These are phyloP conservation scores for Trypanosomatidae sp. DNA, from an alignment of 208 protist species.

Conservation along the genomic window DNA sequence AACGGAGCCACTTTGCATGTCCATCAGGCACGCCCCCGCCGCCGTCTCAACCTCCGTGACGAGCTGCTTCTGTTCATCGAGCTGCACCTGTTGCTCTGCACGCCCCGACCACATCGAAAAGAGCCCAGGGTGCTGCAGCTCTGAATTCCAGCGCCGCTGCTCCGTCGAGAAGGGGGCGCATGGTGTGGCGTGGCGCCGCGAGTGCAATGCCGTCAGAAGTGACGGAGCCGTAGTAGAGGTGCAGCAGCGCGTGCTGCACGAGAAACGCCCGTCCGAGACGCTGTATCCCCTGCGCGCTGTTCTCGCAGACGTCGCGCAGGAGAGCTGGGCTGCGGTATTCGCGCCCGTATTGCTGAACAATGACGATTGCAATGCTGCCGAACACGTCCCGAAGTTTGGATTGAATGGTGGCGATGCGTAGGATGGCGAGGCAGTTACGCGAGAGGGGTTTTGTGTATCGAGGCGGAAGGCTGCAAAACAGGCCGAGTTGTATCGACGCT, in stretches of 20 bases:
- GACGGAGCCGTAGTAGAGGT: slow-evolving; percentile 17
- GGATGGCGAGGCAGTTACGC: slow-evolving; percentile 43
- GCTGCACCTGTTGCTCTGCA: slow-evolving; percentile 15
- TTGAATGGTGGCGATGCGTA: slow-evolving; percentile 37
- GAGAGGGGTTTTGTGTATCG: slow-evolving; percentile 44
- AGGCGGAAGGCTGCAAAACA: slow-evolving; percentile 30
- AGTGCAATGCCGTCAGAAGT: slow-evolving; percentile 17
- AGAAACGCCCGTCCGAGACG: slow-evolving; percentile 41
- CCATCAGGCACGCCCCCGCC: slow-evolving; percentile 14
- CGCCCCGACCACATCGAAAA: slow-evolving; percentile 30
- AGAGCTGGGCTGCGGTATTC: slow-evolving; percentile 34
- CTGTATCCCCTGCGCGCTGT: slow-evolving; percentile 48
- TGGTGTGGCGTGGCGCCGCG: slow-evolving; percentile 22
- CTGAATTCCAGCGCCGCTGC: slow-evolving; percentile 49
- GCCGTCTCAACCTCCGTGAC: slow-evolving; percentile 30
- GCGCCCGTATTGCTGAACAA: slow-evolving; percentile 51
- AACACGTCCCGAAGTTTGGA: slow-evolving; percentile 34
- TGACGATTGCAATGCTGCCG: slow-evolving; percentile 27
- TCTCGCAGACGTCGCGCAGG: slow-evolving; percentile 40
- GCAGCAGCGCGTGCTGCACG: slow-evolving; percentile 25
- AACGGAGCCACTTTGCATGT: slow-evolving; percentile 6
- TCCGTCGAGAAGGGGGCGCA: slow-evolving; percentile 37
- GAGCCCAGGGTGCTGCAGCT: slow-evolving; percentile 43
- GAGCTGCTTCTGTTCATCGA: slow-evolving; percentile 8
- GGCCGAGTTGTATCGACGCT: slow-evolving; percentile 40